Evolutionary conservation across 2,329 filamentous ascomycete genomes (phyloP).

Genomic region (Arthrobotrys megalospora): DNA sequence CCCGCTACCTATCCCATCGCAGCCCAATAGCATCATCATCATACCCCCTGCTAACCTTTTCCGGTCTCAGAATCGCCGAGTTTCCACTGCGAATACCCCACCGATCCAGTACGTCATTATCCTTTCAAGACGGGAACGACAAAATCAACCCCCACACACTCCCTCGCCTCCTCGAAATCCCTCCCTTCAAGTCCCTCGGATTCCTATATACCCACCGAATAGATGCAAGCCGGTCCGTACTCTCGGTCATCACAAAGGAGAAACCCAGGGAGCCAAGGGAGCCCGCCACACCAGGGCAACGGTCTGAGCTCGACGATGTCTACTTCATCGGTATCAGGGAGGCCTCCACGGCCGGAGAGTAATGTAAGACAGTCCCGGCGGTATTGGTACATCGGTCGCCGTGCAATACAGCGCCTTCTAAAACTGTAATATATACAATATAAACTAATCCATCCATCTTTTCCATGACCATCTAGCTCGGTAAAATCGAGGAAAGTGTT

Average conservation of each 20-base stretch:
- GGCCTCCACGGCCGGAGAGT: constrained; percentile 47
- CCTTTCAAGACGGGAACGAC: neutral
- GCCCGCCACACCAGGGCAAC: constrained; percentile 55
- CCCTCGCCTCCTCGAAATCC: constrained; percentile 2
- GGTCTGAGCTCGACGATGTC: constrained; percentile 57
- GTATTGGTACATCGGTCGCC: constrained; percentile 3
- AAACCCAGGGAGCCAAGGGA: constrained; percentile 37
- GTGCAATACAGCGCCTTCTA: constrained; percentile 7
- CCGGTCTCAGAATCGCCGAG: neutral
- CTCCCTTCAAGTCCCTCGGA: neutral
- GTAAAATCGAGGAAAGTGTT: constrained; percentile 98
- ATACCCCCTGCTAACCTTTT: neutral
- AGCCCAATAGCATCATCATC: neutral
- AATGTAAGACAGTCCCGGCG: constrained; percentile 41
- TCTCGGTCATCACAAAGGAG: constrained; percentile 57
- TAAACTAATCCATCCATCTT: constrained; percentile 22
- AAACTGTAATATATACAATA: constrained; percentile 5
- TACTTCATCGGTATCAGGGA: constrained; percentile 50
- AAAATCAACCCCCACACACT: constrained; percentile 6
- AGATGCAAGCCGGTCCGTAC: constrained; percentile 53
- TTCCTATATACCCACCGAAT: constrained; percentile 38
- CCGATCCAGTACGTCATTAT: constrained; percentile 12
- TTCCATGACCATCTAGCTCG: constrained; percentile 75
- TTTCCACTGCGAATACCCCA: neutral
- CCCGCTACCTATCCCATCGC: constrained; percentile 10